A percentile compares a stretch with the other conserved stretches of the same genome.
Conservation (phyloP, 352 stramenopile genomes). For the Elongisporangium senticosum region DNA sequence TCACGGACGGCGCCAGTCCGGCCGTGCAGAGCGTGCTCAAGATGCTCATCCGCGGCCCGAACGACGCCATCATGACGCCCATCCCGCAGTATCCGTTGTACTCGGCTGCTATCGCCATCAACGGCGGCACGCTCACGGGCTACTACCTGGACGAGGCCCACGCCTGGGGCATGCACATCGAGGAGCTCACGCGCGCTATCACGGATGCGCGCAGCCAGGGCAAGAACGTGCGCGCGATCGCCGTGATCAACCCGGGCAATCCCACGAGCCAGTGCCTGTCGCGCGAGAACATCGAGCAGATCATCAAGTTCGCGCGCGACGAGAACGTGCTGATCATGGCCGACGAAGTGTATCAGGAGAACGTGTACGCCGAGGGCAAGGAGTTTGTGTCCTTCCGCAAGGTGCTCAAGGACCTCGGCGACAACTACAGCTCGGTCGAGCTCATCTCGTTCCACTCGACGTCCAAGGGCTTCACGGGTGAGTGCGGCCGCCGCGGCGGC, state of each 20-base stretch:
- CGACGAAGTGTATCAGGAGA: constrained; percentile 99
- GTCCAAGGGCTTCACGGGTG: constrained; percentile 98
- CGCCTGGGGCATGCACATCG: constrained; percentile 85
- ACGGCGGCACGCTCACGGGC: constrained; percentile 90
- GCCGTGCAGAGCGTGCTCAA: constrained; percentile 92
- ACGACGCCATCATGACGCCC: constrained; percentile 92
- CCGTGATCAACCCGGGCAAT: constrained; percentile 99
- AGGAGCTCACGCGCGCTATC: constrained; percentile 90
- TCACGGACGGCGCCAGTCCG: constrained; percentile 96
- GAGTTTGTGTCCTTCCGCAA: constrained; percentile 95
- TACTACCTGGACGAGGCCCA: constrained; percentile 98
- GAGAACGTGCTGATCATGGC: constrained; percentile 95
- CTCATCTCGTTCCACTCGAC: constrained; percentile 98
- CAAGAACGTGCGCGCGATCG: constrained; percentile 92
- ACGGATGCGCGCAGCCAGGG: constrained; percentile 82
- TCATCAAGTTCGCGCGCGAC: constrained; percentile 94
- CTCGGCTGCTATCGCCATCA: constrained; percentile 94
- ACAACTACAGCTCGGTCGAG: constrained; percentile 87
- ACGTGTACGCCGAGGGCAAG: constrained; percentile 94
- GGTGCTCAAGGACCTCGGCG: constrained; percentile 87
- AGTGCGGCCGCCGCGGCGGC: constrained; percentile 95
- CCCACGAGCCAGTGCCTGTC: constrained; percentile 92
- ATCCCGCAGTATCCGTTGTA: constrained; percentile 99
- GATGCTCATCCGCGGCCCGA: constrained; percentile 83
- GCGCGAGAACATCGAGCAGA: constrained; percentile 89